phyloP scores from a whole-genome alignment of 345 rosid species.

The Reutealis trisperma region DNA sequence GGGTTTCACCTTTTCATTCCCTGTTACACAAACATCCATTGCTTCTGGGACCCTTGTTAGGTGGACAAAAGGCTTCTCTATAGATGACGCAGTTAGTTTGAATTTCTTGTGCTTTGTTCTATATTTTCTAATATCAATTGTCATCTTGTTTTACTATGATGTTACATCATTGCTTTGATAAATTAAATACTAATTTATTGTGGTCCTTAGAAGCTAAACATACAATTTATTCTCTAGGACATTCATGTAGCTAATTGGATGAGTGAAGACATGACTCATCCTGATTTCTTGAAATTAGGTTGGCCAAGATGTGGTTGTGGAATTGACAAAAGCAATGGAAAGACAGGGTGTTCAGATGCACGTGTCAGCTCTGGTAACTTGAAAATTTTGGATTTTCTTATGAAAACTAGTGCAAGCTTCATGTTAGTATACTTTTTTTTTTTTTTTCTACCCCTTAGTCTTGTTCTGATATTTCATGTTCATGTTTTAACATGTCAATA shows the following conservation, averaged over 20 bases:
- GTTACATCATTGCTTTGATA: background rate
- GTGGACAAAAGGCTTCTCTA: conserved; percentile 97
- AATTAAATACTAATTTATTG: background rate
- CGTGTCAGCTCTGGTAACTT: conserved; percentile 83
- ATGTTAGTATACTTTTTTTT: background rate
- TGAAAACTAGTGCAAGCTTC: background rate
- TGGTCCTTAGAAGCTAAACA: conserved; percentile 1
- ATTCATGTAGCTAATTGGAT: background rate
- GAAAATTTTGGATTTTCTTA: background rate
- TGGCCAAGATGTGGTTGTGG: conserved; percentile 83
- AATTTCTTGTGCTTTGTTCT: conserved; percentile 15
- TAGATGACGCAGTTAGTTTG: conserved; percentile 64
- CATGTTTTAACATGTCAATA: background rate
- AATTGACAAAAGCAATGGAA: conserved; percentile 73
- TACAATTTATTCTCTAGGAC: background rate
- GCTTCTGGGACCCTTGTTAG: conserved; percentile 76
- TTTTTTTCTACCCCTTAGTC: background rate
- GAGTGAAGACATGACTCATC: background rate
- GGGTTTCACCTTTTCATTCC: conserved; percentile 98
- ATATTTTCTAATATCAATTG: background rate
- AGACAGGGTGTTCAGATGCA: conserved; percentile 73
- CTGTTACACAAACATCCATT: conserved; percentile 80
- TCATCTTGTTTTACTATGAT: background rate
- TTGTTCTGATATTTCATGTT: conserved; percentile 2
- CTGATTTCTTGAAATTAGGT: conserved; percentile 48